Evolutionary conservation across 2,329 filamentous ascomycete species (phyloP).

Genomic region (Polychaeton citri): DNA sequence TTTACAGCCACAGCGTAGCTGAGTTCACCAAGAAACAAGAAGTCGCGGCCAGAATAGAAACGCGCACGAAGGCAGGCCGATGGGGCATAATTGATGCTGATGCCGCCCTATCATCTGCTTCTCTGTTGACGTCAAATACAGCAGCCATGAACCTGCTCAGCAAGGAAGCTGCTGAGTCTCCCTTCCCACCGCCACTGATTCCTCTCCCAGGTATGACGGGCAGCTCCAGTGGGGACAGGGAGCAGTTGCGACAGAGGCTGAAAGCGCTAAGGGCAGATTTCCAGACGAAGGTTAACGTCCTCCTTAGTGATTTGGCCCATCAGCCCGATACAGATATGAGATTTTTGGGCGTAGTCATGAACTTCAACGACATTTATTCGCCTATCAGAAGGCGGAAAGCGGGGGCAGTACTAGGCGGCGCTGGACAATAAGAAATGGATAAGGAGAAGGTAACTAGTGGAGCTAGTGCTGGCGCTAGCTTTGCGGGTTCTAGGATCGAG

Average conservation of each 20-base stretch:
- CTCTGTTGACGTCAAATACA: neutral
- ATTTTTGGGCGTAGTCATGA: slow-evolving; percentile 94
- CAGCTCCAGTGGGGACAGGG: slow-evolving; percentile 36
- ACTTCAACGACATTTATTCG: slow-evolving; percentile 95
- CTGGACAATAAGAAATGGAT: slow-evolving; percentile 7
- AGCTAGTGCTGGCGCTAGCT: no score
- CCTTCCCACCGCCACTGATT: slow-evolving; percentile 26
- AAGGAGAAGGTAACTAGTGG: neutral
- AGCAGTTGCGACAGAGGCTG: slow-evolving; percentile 61
- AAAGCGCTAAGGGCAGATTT: slow-evolving; percentile 63
- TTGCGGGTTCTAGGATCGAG: no score
- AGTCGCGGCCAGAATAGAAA: slow-evolving; percentile 58
- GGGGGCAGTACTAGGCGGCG: slow-evolving; percentile 8
- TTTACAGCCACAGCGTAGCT: slow-evolving; percentile 89
- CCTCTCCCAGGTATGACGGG: slow-evolving; percentile 16
- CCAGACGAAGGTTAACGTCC: slow-evolving; percentile 58
- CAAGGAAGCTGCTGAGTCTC: slow-evolving; percentile 24
- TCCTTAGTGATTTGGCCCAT: slow-evolving; percentile 82
- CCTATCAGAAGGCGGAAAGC: slow-evolving; percentile 54
- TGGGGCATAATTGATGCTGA: slow-evolving; percentile 50
- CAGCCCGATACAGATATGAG: slow-evolving; percentile 92
- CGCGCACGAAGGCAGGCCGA: slow-evolving; percentile 48
- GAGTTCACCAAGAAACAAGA: slow-evolving; percentile 92
- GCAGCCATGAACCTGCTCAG: neutral
- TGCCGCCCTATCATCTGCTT: slow-evolving; percentile 20